Percentiles rank a stretch among this genome's conserved stretches.
These are phyloP conservation scores for Eimeria necatrix DNA, from an alignment of 169 alveolate genomes.

Conservation along the genomic window DNA sequence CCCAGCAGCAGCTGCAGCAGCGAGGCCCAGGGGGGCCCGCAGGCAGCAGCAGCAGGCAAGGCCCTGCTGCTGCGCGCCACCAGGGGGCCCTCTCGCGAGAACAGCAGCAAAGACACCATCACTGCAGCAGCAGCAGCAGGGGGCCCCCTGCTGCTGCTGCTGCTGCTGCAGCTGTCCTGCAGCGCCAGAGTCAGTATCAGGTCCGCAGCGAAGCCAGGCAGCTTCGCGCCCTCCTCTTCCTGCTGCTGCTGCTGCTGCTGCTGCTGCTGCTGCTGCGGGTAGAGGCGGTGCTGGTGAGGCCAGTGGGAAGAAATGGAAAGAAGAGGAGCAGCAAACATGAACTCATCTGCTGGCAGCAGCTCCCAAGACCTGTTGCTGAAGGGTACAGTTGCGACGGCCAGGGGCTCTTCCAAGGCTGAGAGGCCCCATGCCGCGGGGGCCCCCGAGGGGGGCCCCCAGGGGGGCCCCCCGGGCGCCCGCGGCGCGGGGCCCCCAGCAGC, in stretches of 20 bases:
- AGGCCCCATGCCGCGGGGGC: too few relatives aligned
- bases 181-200: conserved; percentile 3
- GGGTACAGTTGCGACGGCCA: conserved; percentile 72
- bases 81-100: neutral
- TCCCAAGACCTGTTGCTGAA: conserved; percentile 72
- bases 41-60: neutral
- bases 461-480: neutral
- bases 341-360: conserved; percentile 64
- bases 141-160: conserved; percentile 6
- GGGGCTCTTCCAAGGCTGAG: conserved; percentile 23
- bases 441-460: neutral
- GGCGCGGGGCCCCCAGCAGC: neutral
- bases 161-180: conserved; percentile 2
- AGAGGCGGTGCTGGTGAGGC: neutral
- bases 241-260: neutral
- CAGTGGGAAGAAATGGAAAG: neutral
- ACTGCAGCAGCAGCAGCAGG: neutral
- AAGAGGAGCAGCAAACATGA: conserved; percentile 44
- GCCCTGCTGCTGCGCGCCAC: conserved; percentile 52
- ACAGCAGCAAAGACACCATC: conserved; percentile 56
- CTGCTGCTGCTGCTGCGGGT: conserved; percentile 8
- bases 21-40: neutral
- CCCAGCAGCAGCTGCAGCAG: neutral
- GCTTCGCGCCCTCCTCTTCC: neutral
- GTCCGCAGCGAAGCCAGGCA: conserved; percentile 36